phyloP scores from a whole-genome alignment of 108 stramenopile genomes.

The Schizochytrium sp. region DNA sequence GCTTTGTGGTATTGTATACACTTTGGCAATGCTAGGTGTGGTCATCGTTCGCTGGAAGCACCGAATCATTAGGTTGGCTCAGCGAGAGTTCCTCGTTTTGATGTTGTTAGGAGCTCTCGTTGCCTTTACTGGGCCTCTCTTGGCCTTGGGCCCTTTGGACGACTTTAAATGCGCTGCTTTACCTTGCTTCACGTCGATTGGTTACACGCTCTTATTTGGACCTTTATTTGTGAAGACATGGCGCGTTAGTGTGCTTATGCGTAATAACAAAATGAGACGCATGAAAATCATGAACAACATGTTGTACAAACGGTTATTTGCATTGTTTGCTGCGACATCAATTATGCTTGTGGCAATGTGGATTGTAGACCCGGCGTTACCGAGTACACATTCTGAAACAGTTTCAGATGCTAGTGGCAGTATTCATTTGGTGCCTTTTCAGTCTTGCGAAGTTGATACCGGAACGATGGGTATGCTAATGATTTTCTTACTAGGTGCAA shows the following conservation, averaged over 20 bases:
- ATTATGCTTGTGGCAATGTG: background rate
- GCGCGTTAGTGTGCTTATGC: conserved; percentile 8
- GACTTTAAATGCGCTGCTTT: background rate
- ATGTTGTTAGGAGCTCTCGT: background rate
- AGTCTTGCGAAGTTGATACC: background rate
- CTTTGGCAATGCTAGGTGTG: background rate
- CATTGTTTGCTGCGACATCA: background rate
- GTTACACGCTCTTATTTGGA: background rate
- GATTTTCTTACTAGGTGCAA: background rate
- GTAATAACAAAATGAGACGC: background rate
- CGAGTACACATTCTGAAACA: background rate
- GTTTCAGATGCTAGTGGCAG: background rate
- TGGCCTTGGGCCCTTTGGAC: background rate
- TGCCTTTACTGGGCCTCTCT: background rate
- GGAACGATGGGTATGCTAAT: background rate
- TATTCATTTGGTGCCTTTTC: background rate
- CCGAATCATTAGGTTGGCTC: background rate
- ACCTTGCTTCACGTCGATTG: conserved; percentile 16
- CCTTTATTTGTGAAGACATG: conserved; percentile 22
- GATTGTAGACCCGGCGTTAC: background rate
- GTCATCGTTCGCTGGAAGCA: background rate
- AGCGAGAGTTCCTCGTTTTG: conserved; percentile 1
- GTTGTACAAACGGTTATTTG: background rate
- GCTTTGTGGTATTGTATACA: background rate
- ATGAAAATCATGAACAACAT: background rate